A percentile compares a stretch with the other conserved stretches of the same genome.
Evolutionary conservation across 345 rosid genomes (phyloP).

Genomic region (Citrus cavaleriei): DNA sequence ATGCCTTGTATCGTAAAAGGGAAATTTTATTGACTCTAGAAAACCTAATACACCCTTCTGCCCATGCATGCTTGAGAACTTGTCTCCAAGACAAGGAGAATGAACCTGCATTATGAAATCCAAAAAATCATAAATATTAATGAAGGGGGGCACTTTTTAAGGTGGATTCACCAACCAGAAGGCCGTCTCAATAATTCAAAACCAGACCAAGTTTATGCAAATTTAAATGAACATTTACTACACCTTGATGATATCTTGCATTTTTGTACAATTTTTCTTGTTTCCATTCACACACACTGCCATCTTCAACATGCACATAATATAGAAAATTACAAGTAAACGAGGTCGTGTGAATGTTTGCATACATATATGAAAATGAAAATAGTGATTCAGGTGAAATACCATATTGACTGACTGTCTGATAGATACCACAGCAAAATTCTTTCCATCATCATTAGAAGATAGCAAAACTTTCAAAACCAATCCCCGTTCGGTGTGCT

Average conservation of each 20-base stretch:
- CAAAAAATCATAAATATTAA: neutral
- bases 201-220: neutral
- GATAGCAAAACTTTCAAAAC: conserved; percentile 88
- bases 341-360: neutral
- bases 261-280: neutral
- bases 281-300: neutral
- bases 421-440: conserved; percentile 77
- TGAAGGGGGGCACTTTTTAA: too few relatives aligned
- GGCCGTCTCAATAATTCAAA: neutral
- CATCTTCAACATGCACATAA: neutral
- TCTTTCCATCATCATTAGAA: conserved; percentile 93
- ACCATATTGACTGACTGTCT: conserved; percentile 49
- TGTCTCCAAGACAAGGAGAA: conserved; percentile 81
- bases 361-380: neutral
- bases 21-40: too few relatives aligned
- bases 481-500: conserved; percentile 89
- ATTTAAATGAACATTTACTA: neutral
- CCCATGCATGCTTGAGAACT: conserved; percentile 97
- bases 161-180: neutral
- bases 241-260: neutral
- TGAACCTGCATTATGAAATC: conserved; percentile 53
- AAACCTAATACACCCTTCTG: conserved; percentile 78
- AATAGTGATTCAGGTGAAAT: neutral
- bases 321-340: neutral
- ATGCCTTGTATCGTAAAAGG: conserved; percentile 48